These are phyloP conservation scores for Candida nonsorbophila DNA, from an alignment of 805 yeast genomes.

Conservation along the genomic window DNA sequence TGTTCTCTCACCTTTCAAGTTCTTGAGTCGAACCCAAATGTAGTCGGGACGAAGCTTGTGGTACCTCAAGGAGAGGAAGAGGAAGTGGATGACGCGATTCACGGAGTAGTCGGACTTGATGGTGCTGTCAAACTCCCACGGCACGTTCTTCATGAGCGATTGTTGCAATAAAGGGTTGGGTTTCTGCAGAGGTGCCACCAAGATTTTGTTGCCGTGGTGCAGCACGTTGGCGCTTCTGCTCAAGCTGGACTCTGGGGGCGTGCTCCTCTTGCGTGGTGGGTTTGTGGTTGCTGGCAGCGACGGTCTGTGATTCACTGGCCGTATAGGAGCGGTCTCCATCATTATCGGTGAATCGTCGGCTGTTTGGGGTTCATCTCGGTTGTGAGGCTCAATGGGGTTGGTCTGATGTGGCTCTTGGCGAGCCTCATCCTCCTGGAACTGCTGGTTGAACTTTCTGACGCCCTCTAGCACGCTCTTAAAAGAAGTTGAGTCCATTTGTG, in stretches of 20 bases:
- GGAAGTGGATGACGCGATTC: conserved; percentile 47
- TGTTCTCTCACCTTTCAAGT: conserved; percentile 33
- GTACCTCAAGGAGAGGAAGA: conserved; percentile 65
- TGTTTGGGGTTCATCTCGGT: no score
- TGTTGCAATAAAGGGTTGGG: conserved; percentile 65
- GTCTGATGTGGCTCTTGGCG: no score
- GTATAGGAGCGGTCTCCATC: not conserved
- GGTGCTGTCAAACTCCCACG: conserved; percentile 51
- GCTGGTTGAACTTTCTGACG: no score
- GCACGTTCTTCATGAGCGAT: conserved; percentile 42
- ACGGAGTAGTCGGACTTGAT: conserved; percentile 60
- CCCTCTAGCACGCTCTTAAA: no score
- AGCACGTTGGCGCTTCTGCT: conserved; percentile 2
- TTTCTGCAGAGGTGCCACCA: conserved; percentile 60
- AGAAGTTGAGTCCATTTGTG: no score
- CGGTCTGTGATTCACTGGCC: conserved; percentile 1
- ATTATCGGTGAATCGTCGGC: no score
- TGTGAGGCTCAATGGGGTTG: conserved; percentile 5
- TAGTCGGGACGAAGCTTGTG: conserved; percentile 77
- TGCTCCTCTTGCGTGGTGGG: not conserved
- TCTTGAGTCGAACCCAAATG: conserved; percentile 48
- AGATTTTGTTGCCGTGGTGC: conserved; percentile 21
- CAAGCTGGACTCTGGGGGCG: not conserved
- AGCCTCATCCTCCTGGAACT: no score
- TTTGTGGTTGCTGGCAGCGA: not conserved